Evolutionary conservation across 2,329 filamentous ascomycete species (phyloP).

Genomic region (Colletotrichum magnum): DNA sequence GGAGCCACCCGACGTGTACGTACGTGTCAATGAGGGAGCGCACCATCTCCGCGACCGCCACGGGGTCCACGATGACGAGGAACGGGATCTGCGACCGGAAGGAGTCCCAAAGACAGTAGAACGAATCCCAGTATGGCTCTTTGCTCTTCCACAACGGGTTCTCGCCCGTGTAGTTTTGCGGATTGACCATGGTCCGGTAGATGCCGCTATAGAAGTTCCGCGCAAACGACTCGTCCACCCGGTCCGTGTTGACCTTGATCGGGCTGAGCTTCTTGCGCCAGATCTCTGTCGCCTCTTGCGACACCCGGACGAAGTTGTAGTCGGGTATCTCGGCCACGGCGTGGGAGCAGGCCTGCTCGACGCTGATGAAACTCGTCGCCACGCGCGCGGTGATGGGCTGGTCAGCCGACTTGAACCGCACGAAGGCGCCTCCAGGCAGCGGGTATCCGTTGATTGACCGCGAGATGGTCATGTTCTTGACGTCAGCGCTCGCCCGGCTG

Average conservation of each 20-base stretch:
- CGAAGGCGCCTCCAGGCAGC: constrained; percentile 74
- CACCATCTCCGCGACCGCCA: constrained; percentile 75
- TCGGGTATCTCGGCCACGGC: constrained; percentile 78
- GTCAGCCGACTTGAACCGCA: constrained; percentile 66
- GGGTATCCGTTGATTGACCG: constrained; percentile 67
- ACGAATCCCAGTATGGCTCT: constrained; percentile 82
- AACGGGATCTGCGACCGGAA: constrained; percentile 79
- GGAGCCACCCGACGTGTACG: constrained; percentile 77
- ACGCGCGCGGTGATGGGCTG: constrained; percentile 74
- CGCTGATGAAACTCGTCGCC: constrained; percentile 78
- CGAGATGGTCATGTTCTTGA: constrained; percentile 63
- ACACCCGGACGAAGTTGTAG: constrained; percentile 72
- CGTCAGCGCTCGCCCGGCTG: constrained; percentile 64
- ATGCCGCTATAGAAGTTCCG: constrained; percentile 79
- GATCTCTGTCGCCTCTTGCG: constrained; percentile 64
- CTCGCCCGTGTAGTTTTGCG: constrained; percentile 82
- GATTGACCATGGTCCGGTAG: constrained; percentile 81
- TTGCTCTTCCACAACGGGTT: constrained; percentile 76
- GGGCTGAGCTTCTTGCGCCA: constrained; percentile 75
- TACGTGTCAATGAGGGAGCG: constrained; percentile 81
- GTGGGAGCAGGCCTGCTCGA: constrained; percentile 75
- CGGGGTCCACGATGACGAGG: constrained; percentile 76
- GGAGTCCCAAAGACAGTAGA: constrained; percentile 83
- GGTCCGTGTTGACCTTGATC: constrained; percentile 66
- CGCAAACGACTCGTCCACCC: constrained; percentile 68